Base-by-base conservation (phyloP, 2,329 filamentous ascomycete genomes). In the Xylaria sp. region DNA sequence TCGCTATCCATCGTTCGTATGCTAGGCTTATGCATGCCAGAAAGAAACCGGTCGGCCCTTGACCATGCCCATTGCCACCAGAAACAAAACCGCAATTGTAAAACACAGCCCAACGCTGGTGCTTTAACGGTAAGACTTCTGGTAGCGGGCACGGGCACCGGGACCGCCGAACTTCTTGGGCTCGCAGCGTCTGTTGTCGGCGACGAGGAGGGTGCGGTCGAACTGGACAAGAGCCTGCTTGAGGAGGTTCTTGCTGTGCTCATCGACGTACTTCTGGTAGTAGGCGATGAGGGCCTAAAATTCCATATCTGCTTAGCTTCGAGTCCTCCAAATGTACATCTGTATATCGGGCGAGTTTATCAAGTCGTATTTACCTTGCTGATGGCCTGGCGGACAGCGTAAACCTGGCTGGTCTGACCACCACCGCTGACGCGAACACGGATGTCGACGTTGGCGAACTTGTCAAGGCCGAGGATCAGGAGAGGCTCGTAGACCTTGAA, bases 261-360 rank as follows among this genome's bases (percentile, higher is more conserved):
- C 94, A 78, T 99, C 94, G 81, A 97, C 91, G 83, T 88, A 99
- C 87, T 99, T 97, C 84, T 97, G 93, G 90, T 97, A 97, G 89
- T 97, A 97, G 80, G 92, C 89, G 76, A 96, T 88, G 78, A 96
- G 91, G 61, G 63, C 57, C 63, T 65, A 46, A n/a, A 49, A 23
- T 35, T 35, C 23, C 35, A 10, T 1, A 46, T 30, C 47, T 6
- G 51, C 42, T 59, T 51, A 46, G 57, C 54, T 47, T 50, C n/a
- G 30, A 30, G 23, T 30, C 50, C 18, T 19, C 13, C 39, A 1
- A 19, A 30, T 16, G 16, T 1, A 23, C 30, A 18, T 18, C 11
- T 54, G 16, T 53, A 39, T 3, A 7, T 50, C 11, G 18, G 51
- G 42, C n/a, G n/a, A 35, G 39, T 8, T 8, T 35, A 30, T 19